Evolutionary conservation across 257 asterid genomes (phyloP).

Genomic region (Osmanthus fragrans): DNA sequence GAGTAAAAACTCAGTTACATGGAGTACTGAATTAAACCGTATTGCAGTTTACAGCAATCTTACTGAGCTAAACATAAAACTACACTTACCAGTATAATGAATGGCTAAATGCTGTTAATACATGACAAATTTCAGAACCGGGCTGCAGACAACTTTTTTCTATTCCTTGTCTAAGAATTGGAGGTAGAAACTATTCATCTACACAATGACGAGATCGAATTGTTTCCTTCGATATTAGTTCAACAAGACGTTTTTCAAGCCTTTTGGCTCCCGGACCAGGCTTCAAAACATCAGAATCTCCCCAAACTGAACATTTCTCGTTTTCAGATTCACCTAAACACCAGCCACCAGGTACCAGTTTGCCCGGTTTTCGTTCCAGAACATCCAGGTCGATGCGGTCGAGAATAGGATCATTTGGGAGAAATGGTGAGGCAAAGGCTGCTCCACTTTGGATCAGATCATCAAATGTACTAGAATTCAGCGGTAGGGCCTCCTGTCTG

Average conservation of each 20-base stretch:
- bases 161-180: not conserved
- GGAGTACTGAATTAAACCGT: constrained; percentile 10
- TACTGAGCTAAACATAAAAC: constrained; percentile 4
- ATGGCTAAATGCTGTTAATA: constrained; percentile 19
- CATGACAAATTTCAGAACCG: constrained; percentile 15
- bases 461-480: constrained; percentile 55
- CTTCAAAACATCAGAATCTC: constrained; percentile 75
- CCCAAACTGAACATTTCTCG: constrained; percentile 65
- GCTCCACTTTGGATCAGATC: constrained; percentile 67
- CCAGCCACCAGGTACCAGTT: constrained; percentile 89
- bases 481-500: constrained; percentile 34
- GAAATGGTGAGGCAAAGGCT: constrained; percentile 73
- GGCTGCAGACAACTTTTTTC: not conserved
- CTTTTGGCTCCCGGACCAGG: constrained; percentile 74
- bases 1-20: constrained; percentile 26
- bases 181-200: constrained; percentile 19
- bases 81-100: constrained; percentile 12
- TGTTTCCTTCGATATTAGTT: constrained; percentile 40
- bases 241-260: constrained; percentile 58
- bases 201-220: constrained; percentile 43
- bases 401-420: constrained; percentile 51
- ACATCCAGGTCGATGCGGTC: constrained; percentile 64
- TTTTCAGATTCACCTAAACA: constrained; percentile 61
- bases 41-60: constrained; percentile 1
- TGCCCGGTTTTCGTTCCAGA: constrained; percentile 43